Base-by-base conservation (phyloP, 768 basidiomycete genomes). In the Panus rudis region DNA sequence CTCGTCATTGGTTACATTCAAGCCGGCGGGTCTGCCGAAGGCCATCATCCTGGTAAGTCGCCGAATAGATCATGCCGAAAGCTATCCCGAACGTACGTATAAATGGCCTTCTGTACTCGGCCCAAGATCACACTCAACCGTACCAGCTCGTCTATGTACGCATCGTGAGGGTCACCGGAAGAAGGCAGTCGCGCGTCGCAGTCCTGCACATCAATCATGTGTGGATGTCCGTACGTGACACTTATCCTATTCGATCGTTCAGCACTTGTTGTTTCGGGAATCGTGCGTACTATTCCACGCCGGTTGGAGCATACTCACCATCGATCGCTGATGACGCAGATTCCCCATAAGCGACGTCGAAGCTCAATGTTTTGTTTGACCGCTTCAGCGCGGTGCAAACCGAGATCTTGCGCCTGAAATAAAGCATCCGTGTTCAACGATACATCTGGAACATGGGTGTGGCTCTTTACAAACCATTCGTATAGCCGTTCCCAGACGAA, bases 151-250 rank as follows among this genome's bases (percentile, higher is more conserved):
- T 88, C 81, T 71, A 92, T 78, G 64, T 92, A 92, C 47, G 86
- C 62, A 58, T 84, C 79, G 44, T 75, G 72, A 12, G 76, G 73
- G 54, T 91, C 84, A 33, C 89, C 92, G 2, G 88, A 89, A 7
- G 90, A 90, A 1, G 93, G 93, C 25, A 96, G 70, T 42, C 92
- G 82, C 4, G 89, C 86, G 63, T 99, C 94, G 62, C 96, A 99
- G 62, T 99, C 96, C 52, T 86, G 81, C 2, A 98, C 79, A 61
- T 97, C 93, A 49, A 99, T 94, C 85, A 94, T 89, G 60, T 82
- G 86, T 3, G 94, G 94, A 52, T 92, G 88, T 0, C 94, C 94
- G 53, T 92, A 90, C 19, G 89, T 82, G 27, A 92, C 69, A 57
- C 87, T 89, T 42, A 82, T 76, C 89, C 88, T 90, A 42, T 25